These are phyloP conservation scores for Carex scoparia DNA, from an alignment of 176 grass and related monocot genomes.

Conservation along the genomic window DNA sequence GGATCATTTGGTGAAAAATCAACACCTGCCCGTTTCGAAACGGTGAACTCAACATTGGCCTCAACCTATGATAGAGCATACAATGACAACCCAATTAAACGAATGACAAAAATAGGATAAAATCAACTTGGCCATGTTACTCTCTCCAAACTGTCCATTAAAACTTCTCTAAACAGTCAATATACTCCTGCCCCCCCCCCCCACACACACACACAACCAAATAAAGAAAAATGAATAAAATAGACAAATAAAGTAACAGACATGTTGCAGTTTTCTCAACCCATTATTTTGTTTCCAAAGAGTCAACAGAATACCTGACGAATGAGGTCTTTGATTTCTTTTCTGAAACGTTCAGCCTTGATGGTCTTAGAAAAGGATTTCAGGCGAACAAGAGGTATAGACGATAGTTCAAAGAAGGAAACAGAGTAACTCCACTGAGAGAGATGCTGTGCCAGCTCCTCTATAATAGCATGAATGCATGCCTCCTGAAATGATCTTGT, in stretches of 20 bases:
- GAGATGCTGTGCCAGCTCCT: slow-evolving; percentile 85
- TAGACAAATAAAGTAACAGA: not conserved
- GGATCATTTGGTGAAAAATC: slow-evolving; percentile 67
- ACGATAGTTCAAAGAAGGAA: slow-evolving; percentile 80
- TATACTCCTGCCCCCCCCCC: not conserved
- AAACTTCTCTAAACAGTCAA: not conserved
- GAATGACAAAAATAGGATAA: not conserved
- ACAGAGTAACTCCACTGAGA: slow-evolving; percentile 84
- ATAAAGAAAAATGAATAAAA: not conserved
- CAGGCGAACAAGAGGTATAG: slow-evolving; percentile 66
- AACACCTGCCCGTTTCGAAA: slow-evolving; percentile 47
- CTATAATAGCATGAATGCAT: slow-evolving; percentile 70
- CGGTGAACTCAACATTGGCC: slow-evolving; percentile 59
- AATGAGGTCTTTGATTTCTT: slow-evolving; percentile 86
- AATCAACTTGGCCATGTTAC: not conserved
- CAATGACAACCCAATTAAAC: slow-evolving; percentile 20
- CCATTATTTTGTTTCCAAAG: not conserved
- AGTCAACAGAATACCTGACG: slow-evolving; percentile 48
- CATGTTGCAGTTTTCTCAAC: not conserved
- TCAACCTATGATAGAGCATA: slow-evolving; percentile 51
- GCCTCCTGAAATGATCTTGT: slow-evolving; percentile 91
- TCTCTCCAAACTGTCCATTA: not conserved
- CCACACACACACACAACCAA: no score
- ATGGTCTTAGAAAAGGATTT: slow-evolving; percentile 71
- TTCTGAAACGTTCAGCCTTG: slow-evolving; percentile 83